Conservation (phyloP, 257 asterid genomes). For the Linaria vulgaris region DNA sequence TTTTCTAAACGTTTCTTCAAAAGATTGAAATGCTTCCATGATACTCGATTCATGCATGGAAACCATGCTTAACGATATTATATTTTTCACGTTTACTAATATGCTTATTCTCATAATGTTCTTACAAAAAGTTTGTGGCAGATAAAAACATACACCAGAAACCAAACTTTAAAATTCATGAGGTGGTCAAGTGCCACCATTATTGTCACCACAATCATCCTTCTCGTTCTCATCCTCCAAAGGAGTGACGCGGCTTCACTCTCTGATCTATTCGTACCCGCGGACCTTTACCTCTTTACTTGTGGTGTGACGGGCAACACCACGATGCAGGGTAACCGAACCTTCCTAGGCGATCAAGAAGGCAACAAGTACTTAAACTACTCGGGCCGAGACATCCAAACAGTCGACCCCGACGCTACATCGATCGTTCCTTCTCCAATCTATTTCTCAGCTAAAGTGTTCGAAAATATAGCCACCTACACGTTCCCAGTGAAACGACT, state of each 20-base stretch:
- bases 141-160: too few relatives aligned
- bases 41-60: too few relatives aligned
- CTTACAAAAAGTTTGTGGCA: too few relatives aligned
- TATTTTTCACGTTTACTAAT: too few relatives aligned
- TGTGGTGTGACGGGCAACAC: conserved; percentile 46
- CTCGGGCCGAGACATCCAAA: conserved; percentile 39
- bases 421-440: conserved; percentile 41
- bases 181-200: too few relatives aligned
- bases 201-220: neutral
- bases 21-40: too few relatives aligned
- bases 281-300: conserved; percentile 57
- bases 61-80: too few relatives aligned
- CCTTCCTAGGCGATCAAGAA: conserved; percentile 23
- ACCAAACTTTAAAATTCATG: too few relatives aligned
- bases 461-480: conserved; percentile 52
- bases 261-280: conserved; percentile 54
- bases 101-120: too few relatives aligned
- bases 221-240: conserved; percentile 5
- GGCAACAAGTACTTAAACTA: conserved; percentile 6
- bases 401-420: conserved; percentile 29
- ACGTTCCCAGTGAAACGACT: conserved; percentile 60
- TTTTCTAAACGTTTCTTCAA: too few relatives aligned
- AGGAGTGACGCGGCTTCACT: conserved; percentile 34
- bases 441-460: conserved; percentile 55
- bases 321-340: conserved; percentile 41